Conservation (phyloP, 2,329 filamentous ascomycete genomes). For the Aspergillus floridensis region DNA sequence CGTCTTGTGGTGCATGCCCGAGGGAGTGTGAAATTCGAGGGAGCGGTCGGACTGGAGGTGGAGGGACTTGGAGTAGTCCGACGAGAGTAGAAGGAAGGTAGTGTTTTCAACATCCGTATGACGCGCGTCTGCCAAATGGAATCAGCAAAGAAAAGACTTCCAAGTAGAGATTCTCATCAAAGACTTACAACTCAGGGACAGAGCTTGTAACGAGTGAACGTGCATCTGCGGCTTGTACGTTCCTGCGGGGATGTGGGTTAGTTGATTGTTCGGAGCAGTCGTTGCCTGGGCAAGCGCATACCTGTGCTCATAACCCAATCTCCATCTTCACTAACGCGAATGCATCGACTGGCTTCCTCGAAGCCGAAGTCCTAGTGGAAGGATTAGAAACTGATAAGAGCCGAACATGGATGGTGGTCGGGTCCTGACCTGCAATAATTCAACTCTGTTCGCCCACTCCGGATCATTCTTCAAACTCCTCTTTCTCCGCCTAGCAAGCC, state of each 20-base stretch:
- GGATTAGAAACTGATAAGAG: neutral
- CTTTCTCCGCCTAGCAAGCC: slow-evolving; percentile 87
- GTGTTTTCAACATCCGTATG: slow-evolving; percentile 91
- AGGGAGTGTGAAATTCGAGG: slow-evolving; percentile 88
- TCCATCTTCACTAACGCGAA: slow-evolving; percentile 89
- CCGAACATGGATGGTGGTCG: neutral
- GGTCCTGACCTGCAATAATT: slow-evolving; percentile 58
- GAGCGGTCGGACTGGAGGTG: slow-evolving; percentile 90
- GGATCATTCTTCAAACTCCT: slow-evolving; percentile 86
- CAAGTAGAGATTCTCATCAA: neutral
- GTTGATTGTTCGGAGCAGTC: neutral
- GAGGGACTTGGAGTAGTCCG: slow-evolving; percentile 89
- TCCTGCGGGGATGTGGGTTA: slow-evolving; percentile 37
- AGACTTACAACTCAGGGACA: slow-evolving; percentile 75
- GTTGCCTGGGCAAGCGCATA: slow-evolving; percentile 34
- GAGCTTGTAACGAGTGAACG: slow-evolving; percentile 88
- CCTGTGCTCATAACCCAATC: slow-evolving; percentile 97
- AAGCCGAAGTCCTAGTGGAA: slow-evolving; percentile 85
- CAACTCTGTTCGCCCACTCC: slow-evolving; percentile 90
- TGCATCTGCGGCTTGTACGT: slow-evolving; percentile 82
- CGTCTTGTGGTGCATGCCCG: slow-evolving; percentile 83
- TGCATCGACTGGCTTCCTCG: slow-evolving; percentile 87
- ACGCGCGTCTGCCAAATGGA: slow-evolving; percentile 51
- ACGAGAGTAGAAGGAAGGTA: slow-evolving; percentile 82
- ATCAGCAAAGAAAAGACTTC: neutral